These are phyloP conservation scores for Saccharomycopsis phalli DNA, from an alignment of 1,139 yeast species.

Conservation along the genomic window DNA sequence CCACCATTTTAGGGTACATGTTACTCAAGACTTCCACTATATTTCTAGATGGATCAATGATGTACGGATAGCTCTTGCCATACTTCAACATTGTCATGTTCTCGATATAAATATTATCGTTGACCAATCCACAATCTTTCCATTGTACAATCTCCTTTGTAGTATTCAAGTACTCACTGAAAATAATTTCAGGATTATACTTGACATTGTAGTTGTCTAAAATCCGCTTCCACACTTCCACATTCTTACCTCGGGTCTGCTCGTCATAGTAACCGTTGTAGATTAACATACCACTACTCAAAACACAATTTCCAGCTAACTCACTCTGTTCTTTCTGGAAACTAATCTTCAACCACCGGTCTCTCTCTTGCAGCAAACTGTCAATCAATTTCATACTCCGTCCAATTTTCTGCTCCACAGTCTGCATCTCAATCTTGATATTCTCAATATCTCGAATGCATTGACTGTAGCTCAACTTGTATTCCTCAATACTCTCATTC, in stretches of 20 bases:
- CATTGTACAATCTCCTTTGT: slow-evolving; percentile 39
- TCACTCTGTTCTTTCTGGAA: slow-evolving; percentile 41
- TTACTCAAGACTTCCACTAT: slow-evolving; percentile 35
- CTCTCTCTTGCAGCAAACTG: slow-evolving; percentile 56
- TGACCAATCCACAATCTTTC: slow-evolving; percentile 44
- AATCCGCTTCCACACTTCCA: slow-evolving; percentile 34
- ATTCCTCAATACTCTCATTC: slow-evolving; percentile 56
- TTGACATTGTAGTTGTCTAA: slow-evolving; percentile 34
- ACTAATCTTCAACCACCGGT: slow-evolving; percentile 58
- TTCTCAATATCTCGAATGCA: slow-evolving; percentile 72
- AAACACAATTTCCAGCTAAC: slow-evolving; percentile 55
- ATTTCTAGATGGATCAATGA: slow-evolving; percentile 66
- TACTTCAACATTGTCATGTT: slow-evolving; percentile 49
- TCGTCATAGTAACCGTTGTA: slow-evolving; percentile 61
- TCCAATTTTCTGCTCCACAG: slow-evolving; percentile 51
- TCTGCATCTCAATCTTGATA: slow-evolving; percentile 60
- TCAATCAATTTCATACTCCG: slow-evolving; percentile 59
- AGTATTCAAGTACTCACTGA: slow-evolving; percentile 34
- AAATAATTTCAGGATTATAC: slow-evolving; percentile 33
- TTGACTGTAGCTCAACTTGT: slow-evolving; percentile 60
- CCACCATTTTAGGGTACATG: slow-evolving; percentile 33
- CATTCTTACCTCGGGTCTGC: slow-evolving; percentile 34
- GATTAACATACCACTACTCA: slow-evolving; percentile 53
- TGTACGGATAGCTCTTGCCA: slow-evolving; percentile 39
- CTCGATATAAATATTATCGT: slow-evolving; percentile 53